phyloP scores from a whole-genome alignment of 2,329 filamentous ascomycete species.

The Fusarium piperis region DNA sequence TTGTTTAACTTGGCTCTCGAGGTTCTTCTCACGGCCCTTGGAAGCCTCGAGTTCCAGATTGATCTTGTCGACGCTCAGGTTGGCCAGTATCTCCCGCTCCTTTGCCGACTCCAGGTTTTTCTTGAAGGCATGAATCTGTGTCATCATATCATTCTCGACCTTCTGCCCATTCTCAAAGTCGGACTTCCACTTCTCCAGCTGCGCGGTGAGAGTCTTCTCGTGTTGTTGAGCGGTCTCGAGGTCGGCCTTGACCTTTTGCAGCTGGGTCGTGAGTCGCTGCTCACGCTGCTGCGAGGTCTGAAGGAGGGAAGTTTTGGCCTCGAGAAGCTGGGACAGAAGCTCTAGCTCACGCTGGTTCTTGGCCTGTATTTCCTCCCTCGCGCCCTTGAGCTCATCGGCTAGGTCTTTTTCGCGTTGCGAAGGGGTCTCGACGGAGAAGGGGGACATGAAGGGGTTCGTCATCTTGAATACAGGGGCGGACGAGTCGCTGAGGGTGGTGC shows the following conservation, averaged over 20 bases:
- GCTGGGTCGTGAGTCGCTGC: neutral
- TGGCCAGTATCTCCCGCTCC: constrained; percentile 2
- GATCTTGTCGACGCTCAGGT: neutral
- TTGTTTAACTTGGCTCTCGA: neutral
- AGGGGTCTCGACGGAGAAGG: neutral
- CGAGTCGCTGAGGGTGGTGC: neutral
- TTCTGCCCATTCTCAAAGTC: neutral
- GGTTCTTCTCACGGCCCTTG: neutral
- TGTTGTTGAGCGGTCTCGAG: neutral
- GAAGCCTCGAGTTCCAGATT: neutral
- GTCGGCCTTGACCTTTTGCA: neutral
- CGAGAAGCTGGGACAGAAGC: constrained; percentile 4
- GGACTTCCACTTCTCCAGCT: neutral
- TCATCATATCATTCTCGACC: neutral
- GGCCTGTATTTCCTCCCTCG: neutral
- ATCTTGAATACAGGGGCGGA: neutral
- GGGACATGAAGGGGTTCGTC: neutral
- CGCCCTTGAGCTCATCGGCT: constrained; percentile 2
- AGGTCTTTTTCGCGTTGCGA: constrained; percentile 17
- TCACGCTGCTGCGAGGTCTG: constrained; percentile 13
- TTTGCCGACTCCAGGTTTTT: neutral
- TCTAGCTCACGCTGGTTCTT: neutral
- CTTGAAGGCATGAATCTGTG: neutral
- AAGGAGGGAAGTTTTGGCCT: constrained; percentile 2
- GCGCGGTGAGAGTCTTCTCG: neutral